Evolutionary conservation across 1,139 yeast genomes (phyloP).

Genomic region (Eremothecium cymbalariae): DNA sequence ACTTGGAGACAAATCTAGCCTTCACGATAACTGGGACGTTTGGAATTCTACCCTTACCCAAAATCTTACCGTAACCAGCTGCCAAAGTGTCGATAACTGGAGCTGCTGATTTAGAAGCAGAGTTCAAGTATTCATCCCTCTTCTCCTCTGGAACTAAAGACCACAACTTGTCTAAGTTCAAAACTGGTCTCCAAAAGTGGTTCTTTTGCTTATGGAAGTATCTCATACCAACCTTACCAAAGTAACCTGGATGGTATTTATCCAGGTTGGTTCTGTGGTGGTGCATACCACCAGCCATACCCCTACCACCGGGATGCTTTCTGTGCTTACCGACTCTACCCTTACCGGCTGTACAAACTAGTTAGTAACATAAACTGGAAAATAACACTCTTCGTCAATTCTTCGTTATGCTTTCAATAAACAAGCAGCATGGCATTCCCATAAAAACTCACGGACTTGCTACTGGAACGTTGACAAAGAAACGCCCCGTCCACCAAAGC

Average conservation of each 20-base stretch:
- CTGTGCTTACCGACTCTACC: slow-evolving; percentile 99
- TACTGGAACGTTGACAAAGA: too few relatives aligned
- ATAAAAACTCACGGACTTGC: too few relatives aligned
- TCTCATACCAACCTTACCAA: slow-evolving; percentile 99
- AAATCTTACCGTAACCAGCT: slow-evolving; percentile 99
- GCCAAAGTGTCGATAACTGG: slow-evolving; percentile 99
- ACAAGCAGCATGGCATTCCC: too few relatives aligned
- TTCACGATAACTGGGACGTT: slow-evolving; percentile 97
- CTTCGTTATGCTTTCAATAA: too few relatives aligned
- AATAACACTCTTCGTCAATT: slow-evolving; percentile 1
- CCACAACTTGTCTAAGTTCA: slow-evolving; percentile 99
- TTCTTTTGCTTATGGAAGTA: slow-evolving; percentile 95
- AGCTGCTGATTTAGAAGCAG: slow-evolving; percentile 83
- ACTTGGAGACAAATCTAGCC: slow-evolving; percentile 98
- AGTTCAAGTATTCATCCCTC: slow-evolving; percentile 89
- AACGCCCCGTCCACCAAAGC: too few relatives aligned
- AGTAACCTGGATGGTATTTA: slow-evolving; percentile 99
- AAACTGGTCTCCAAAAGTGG: slow-evolving; percentile 97
- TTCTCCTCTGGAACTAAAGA: slow-evolving; percentile 88
- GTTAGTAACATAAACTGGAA: slow-evolving; percentile 20
- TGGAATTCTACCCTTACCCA: slow-evolving; percentile 99
- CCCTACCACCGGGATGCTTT: slow-evolving; percentile 99
- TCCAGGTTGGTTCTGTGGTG: slow-evolving; percentile 99
- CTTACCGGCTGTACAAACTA: slow-evolving; percentile 76
- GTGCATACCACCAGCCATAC: slow-evolving; percentile 99